Evolutionary conservation across 352 stramenopile genomes (phyloP).

Genomic region (Pythium insidiosum): DNA sequence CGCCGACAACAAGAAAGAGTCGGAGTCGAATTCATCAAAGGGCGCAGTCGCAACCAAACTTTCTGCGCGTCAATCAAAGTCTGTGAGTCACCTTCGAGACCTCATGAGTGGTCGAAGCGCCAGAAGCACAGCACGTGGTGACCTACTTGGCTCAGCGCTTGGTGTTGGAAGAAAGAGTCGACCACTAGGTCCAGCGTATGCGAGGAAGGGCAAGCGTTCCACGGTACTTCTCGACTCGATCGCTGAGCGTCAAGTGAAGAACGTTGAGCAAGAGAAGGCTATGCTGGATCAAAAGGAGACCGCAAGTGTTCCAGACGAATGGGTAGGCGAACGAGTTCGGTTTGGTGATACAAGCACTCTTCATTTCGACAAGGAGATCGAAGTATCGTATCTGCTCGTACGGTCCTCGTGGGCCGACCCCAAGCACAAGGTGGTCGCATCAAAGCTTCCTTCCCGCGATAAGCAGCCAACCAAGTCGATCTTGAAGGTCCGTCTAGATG

Average conservation of each 20-base stretch:
- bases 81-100: neutral
- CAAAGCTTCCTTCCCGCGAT: neutral
- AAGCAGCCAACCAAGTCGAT: constrained; percentile 16
- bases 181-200: neutral
- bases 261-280: neutral
- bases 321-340: constrained; percentile 11
- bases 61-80: too few relatives aligned
- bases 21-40: too few relatives aligned
- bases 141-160: neutral
- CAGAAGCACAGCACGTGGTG: neutral
- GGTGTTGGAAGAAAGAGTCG: neutral
- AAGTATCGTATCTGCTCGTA: constrained; percentile 14
- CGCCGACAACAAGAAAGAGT: too few relatives aligned
- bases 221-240: neutral
- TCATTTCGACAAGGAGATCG: constrained; percentile 17
- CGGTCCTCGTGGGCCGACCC: neutral
- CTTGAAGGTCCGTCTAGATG: constrained; percentile 11
- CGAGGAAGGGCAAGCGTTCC: neutral
- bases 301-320: constrained; percentile 1
- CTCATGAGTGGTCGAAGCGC: too few relatives aligned
- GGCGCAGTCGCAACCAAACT: too few relatives aligned
- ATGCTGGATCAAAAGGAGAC: neutral
- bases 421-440: neutral
- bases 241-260: neutral
- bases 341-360: constrained; percentile 12